phyloP scores from a whole-genome alignment of 371 early-diverging fungal species.

The Circinella minor region DNA sequence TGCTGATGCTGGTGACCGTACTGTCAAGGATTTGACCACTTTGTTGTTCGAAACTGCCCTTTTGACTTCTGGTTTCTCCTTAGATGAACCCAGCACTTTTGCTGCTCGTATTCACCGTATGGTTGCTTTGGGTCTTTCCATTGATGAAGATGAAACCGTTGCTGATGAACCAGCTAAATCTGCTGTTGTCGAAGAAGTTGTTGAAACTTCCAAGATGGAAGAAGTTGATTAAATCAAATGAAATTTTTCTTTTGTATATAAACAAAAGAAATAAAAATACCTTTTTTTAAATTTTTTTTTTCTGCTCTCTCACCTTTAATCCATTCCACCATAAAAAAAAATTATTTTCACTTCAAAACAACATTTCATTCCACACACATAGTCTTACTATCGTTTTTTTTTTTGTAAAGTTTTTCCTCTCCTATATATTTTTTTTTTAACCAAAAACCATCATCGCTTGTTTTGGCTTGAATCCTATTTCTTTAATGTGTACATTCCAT shows the following conservation, averaged over 20 bases:
- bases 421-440: neutral
- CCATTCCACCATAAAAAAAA: neutral
- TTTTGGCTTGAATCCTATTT: constrained; percentile 4
- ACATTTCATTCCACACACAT: neutral
- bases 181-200: constrained; percentile 64
- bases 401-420: neutral
- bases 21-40: constrained; percentile 94
- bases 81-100: constrained; percentile 94
- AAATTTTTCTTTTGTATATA: too few species aligned
- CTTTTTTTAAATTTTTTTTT: neutral
- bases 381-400: too few species aligned
- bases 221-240: constrained; percentile 85
- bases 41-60: constrained; percentile 95
- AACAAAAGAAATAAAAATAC: neutral
- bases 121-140: constrained; percentile 96
- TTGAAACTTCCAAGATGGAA: constrained; percentile 94
- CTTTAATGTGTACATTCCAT: constrained; percentile 8
- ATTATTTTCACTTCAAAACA: constrained; percentile 1
- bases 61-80: constrained; percentile 95
- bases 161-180: constrained; percentile 45
- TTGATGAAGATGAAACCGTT: constrained; percentile 76
- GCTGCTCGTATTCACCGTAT: constrained; percentile 97
- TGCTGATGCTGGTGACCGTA: constrained; percentile 95
- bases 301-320: too few species aligned
- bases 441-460: constrained; percentile 5